Percentiles rank a stretch among this genome's conserved stretches.
phyloP scores from a whole-genome alignment of 352 stramenopile genomes.

The Phytophthora fragariae region DNA sequence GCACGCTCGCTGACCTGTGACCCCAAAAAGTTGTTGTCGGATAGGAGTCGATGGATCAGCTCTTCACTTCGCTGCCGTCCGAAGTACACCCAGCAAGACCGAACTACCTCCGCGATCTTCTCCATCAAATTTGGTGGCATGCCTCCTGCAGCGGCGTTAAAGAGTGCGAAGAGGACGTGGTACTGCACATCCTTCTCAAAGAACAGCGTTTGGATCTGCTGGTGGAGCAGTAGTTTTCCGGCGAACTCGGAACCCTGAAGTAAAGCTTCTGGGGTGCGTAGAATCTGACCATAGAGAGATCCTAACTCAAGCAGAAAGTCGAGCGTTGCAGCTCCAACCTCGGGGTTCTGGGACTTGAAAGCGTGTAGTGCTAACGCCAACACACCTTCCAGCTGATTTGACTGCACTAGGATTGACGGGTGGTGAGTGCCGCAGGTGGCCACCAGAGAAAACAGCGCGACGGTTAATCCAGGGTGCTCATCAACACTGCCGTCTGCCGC shows the following conservation, averaged over 20 bases:
- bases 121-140: slow-evolving; percentile 73
- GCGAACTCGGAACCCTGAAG: slow-evolving; percentile 57
- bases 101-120: slow-evolving; percentile 74
- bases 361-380: slow-evolving; percentile 65
- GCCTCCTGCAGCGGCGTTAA: slow-evolving; percentile 64
- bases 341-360: slow-evolving; percentile 72
- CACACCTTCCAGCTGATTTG: slow-evolving; percentile 71
- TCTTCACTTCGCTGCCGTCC: slow-evolving; percentile 69
- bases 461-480: slow-evolving; percentile 57
- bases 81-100: slow-evolving; percentile 81
- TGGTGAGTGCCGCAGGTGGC: slow-evolving; percentile 60
- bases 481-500: slow-evolving; percentile 56
- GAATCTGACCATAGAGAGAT: slow-evolving; percentile 75
- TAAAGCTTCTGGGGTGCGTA: slow-evolving; percentile 62
- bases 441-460: slow-evolving; percentile 67
- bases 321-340: slow-evolving; percentile 63
- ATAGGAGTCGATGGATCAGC: slow-evolving; percentile 61
- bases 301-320: slow-evolving; percentile 72
- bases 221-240: slow-evolving; percentile 63
- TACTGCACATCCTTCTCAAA: slow-evolving; percentile 86
- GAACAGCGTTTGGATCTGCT: slow-evolving; percentile 77
- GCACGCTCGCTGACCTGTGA: slow-evolving; percentile 62
- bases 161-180: slow-evolving; percentile 68
- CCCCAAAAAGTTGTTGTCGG: slow-evolving; percentile 68
- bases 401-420: slow-evolving; percentile 72